Conservation (phyloP, 192 early-diverging fungal species). For the Rhizoclosmatium sp. region DNA sequence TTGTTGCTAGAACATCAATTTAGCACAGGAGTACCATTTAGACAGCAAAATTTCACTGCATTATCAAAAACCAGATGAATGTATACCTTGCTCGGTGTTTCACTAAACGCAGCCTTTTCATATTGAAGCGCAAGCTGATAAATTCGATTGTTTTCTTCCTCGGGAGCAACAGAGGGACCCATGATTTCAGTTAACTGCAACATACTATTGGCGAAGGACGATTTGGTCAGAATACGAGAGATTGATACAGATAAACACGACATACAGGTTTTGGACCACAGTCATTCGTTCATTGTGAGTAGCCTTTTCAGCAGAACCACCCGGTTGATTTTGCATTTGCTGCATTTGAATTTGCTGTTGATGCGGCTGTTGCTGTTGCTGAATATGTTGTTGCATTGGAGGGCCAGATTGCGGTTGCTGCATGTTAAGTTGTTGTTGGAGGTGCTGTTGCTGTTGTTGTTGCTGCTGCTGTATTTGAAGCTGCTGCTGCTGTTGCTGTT, state of each 20-base stretch:
- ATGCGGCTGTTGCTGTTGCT: conserved; percentile 18
- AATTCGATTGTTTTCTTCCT: conserved; percentile 6
- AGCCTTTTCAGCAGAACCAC: conserved; percentile 7
- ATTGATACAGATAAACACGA: background rate
- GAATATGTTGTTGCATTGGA: conserved; percentile 14
- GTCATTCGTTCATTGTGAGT: conserved; percentile 16
- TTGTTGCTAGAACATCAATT: background rate
- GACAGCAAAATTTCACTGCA: background rate
- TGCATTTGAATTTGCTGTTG: background rate
- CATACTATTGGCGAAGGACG: background rate
- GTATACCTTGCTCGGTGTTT: conserved; percentile 17
- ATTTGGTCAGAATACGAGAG: background rate
- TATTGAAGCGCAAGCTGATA: conserved; percentile 8
- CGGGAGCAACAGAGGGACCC: background rate
- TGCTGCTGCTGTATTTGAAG: conserved; percentile 16
- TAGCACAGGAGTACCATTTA: too few relatives aligned
- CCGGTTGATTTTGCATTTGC: conserved; percentile 15
- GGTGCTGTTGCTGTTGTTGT: conserved; percentile 3
- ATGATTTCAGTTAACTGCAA: conserved; percentile 13
- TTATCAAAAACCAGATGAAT: background rate
- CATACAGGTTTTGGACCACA: conserved; percentile 24
- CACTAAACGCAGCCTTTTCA: conserved; percentile 10
- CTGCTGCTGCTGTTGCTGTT: background rate
- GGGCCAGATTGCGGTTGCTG: background rate
- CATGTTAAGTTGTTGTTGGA: conserved; percentile 17